These are phyloP conservation scores for Apiospora hydei DNA, from an alignment of 2,329 filamentous ascomycete species.

Conservation along the genomic window DNA sequence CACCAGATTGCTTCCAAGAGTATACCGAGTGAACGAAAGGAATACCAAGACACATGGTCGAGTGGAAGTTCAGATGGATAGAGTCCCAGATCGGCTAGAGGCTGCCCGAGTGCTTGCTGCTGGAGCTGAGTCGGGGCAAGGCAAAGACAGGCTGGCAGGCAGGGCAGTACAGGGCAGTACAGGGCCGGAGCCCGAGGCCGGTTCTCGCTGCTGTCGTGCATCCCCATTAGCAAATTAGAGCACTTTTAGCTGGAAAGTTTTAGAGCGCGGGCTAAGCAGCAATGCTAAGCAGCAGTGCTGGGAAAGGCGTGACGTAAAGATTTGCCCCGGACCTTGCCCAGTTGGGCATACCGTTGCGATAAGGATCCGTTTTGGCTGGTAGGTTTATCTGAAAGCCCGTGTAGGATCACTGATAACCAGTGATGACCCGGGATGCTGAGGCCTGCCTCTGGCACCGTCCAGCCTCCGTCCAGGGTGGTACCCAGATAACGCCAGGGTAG, in stretches of 20 bases:
- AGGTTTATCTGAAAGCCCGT: not conserved
- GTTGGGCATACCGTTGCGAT: not conserved
- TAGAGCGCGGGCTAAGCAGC: not conserved
- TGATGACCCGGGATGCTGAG: not conserved
- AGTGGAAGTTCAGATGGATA: not conserved
- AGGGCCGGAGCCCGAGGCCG: not conserved
- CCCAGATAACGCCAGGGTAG: slow-evolving; percentile 12
- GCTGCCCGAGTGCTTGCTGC: not conserved
- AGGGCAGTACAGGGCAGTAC: not conserved
- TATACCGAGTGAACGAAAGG: not conserved
- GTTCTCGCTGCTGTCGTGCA: slow-evolving; percentile 14
- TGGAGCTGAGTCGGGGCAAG: not conserved
- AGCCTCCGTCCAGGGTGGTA: not conserved
- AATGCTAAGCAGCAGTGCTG: too few relatives aligned
- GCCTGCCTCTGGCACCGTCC: not conserved
- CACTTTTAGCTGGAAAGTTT: not conserved
- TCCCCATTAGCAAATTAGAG: not conserved
- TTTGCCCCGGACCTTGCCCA: not conserved
- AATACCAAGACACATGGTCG: not conserved
- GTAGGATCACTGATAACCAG: slow-evolving; percentile 1
- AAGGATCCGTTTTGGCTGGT: slow-evolving; percentile 10
- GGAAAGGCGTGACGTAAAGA: slow-evolving; percentile 9
- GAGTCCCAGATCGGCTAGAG: not conserved
- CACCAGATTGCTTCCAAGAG: not conserved
- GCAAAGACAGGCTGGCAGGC: not conserved